Conservation (phyloP, 495 filamentous ascomycete genomes). For the Sporormia fimetaria region DNA sequence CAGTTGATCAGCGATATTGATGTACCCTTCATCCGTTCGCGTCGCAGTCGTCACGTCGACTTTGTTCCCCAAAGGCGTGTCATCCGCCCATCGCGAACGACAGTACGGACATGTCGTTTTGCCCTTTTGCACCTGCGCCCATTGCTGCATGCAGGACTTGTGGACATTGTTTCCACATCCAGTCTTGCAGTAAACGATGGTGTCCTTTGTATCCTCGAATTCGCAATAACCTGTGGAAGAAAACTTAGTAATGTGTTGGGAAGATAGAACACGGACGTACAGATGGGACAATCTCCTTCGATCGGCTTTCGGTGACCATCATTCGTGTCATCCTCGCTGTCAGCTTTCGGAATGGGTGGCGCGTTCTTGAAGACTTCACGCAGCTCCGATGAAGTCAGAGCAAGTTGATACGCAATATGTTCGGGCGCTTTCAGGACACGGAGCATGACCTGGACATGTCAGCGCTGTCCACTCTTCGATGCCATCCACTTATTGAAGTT, state of each 20-base stretch:
- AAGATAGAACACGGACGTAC: too few species aligned
- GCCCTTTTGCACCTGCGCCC: constrained; percentile 45
- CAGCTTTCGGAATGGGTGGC: constrained; percentile 34
- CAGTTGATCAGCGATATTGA: too few species aligned
- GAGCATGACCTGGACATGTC: constrained; percentile 43
- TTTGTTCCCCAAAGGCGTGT: too few species aligned
- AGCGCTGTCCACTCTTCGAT: too few species aligned
- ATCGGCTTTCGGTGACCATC: constrained; percentile 47
- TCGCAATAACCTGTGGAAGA: too few species aligned
- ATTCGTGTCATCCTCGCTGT: constrained; percentile 22
- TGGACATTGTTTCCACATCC: constrained; percentile 75
- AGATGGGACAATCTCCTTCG: constrained; percentile 73
- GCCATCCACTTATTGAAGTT: too few species aligned
- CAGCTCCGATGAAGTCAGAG: constrained; percentile 56
- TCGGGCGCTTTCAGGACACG: constrained; percentile 52
- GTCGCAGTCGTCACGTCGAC: too few species aligned
- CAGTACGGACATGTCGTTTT: constrained; percentile 59
- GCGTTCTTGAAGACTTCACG: constrained; percentile 47
- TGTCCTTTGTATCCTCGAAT: constrained; percentile 45
- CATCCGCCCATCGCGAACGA: constrained; percentile 51
- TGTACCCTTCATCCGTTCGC: too few species aligned
- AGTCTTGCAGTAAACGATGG: constrained; percentile 58
- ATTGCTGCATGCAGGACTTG: constrained; percentile 57
- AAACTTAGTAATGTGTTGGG: too few species aligned
- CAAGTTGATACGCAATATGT: constrained; percentile 64